Evolutionary conservation across 345 rosid genomes (phyloP), one percentile per base, ranked within the genome.

Genomic region (Lepidium didymum): DNA sequence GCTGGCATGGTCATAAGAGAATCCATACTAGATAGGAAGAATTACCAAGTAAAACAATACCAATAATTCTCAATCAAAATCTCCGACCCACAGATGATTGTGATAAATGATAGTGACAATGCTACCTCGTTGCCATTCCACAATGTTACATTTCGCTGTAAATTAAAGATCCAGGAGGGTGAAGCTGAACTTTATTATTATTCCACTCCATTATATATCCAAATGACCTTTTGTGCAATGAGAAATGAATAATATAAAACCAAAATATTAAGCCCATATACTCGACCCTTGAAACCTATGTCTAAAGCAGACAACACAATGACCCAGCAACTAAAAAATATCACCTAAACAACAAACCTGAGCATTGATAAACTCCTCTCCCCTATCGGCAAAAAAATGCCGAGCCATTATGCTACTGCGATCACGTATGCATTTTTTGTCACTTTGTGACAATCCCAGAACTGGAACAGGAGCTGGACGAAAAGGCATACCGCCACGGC

Each of bases 401-500:
- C 97, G 84, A 35, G 99, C 96, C 97, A 95, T 91, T 73, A 95
- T 91, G 78, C 90, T 89, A 80, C 96, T 91, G 54, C 99, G 99
- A 68, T 95, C 94, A n/a, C 96, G 97, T 76, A 95, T 91, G 77
- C 99, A 95, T 74, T 84, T 90, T 75, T 91, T 95, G 82, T 94
- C 99, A 78, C 86, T 83, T 77, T 81, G 81, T 45, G 99, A 95
- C 77, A 95, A 74, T 64, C 99, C 99, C 65, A 95, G 81, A 27
- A 77, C 21, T 4, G 99, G 97, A 51, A 95, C 82, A 34, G 88
- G 85, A 62, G 93, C 56, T 63, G 97, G 96, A 77, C 77, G 90
- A 74, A 95, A 89, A 66, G 99, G 96, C 61, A 87, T 75, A 54
- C 89, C 90, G 60, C 85, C 86, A 53, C 77, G 96, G 78, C 97